Evolutionary conservation across 768 basidiomycete genomes (phyloP).

Genomic region (Fomitopsis pulvina): DNA sequence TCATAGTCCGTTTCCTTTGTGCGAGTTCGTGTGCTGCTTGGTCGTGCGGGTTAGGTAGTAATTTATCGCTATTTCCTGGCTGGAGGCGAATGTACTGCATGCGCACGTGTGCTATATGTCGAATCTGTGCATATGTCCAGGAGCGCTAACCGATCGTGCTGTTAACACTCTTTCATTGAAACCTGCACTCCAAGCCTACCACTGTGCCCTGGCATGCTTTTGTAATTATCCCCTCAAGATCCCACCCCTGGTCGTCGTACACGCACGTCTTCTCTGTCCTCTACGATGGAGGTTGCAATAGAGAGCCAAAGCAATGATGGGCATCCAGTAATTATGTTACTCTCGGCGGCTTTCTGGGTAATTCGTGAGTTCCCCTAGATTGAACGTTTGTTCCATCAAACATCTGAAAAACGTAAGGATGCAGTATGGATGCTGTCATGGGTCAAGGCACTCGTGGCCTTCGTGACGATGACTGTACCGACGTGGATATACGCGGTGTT

Average conservation of each 20-base stretch:
- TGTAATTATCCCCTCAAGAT: neutral
- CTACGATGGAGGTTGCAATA: neutral
- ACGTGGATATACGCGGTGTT: conserved; percentile 69
- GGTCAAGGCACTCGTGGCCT: conserved; percentile 65
- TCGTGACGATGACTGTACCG: conserved; percentile 80
- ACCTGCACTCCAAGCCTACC: too few species aligned
- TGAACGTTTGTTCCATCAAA: neutral
- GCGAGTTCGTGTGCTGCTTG: neutral
- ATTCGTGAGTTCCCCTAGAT: conserved; percentile 50
- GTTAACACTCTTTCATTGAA: too few species aligned
- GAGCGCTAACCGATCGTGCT: neutral
- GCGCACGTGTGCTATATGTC: neutral
- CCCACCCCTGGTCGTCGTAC: neutral
- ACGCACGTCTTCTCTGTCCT: neutral
- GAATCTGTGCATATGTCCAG: neutral
- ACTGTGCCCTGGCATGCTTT: neutral
- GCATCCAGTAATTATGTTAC: conserved; percentile 70
- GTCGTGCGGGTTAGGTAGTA: neutral
- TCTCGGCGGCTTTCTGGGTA: conserved; percentile 82
- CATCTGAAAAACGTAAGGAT: conserved; percentile 5
- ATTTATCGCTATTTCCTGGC: neutral
- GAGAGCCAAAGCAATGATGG: conserved; percentile 24
- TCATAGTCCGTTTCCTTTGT: neutral
- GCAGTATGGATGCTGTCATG: conserved; percentile 81
- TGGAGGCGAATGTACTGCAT: neutral